Evolutionary conservation across 257 asterid genomes (phyloP), one percentile per base, ranked within the genome.

Genomic region (Solanum paucissectum): DNA sequence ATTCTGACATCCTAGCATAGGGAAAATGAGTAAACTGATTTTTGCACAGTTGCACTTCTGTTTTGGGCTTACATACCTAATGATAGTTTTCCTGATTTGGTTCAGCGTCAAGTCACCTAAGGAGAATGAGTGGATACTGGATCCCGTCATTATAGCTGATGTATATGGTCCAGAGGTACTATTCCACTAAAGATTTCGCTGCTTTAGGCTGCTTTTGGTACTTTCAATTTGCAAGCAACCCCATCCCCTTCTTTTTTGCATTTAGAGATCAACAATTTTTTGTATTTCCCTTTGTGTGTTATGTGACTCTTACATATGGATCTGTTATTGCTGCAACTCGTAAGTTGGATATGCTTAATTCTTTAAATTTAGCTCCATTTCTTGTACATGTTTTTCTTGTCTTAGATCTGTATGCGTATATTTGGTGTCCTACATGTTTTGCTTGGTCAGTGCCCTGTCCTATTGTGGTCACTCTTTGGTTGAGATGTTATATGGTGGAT

Each of bases 111-210:
- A 91, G 94, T 96, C 98, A 3, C 94, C 92, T 32, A 92, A 90
- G 92, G 97, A 92, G 92, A 88, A 94, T 79, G 98, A 92, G 83
- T 96, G 99, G 99, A 94, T 96, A 88, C 89, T 96, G 83, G 99
- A 96, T 87, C 99, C 99, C 2, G 98, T 96, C 86, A 74, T 93
- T 88, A 95, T 96, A 86, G 98, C 98, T 86, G 99, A 95, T 89
- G 90, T 92, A 29, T 95, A 94, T 88, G 98, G 97, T 88, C 95
- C 93, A n/a, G 98, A 94, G 99, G 99, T 96, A 92, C 66, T 74
- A n/a, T 55, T 52, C 88, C 34, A 60, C 81, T 46, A 40, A 62
- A 21, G 82, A 34, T 73, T 81, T 36, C 9, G 29, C 68, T 81
- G 40, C 27, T 81, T 81, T 79, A 27, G 85, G 27, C 40, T 44